Conservation (phyloP, 495 filamentous ascomycete species). For the Xanthoparmelia taractica region DNA sequence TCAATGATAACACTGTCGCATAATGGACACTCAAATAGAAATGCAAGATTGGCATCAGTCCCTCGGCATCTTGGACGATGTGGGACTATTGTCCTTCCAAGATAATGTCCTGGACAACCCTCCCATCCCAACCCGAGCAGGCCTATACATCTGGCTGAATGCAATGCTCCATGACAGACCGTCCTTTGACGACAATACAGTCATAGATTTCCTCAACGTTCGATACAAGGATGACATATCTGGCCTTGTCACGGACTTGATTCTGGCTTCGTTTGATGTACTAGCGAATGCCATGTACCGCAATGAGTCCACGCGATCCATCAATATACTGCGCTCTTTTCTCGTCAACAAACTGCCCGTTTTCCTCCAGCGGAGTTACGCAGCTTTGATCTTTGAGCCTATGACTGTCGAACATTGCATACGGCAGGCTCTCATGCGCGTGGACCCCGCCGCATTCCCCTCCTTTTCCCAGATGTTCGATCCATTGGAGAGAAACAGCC, state of each 20-base stretch:
- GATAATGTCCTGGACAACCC: conserved; percentile 54
- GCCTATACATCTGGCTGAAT: conserved; percentile 86
- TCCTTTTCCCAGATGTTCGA: conserved; percentile 76
- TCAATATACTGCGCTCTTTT: conserved; percentile 80
- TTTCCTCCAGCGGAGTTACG: conserved; percentile 58
- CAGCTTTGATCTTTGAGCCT: conserved; percentile 52
- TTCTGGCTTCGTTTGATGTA: conserved; percentile 82
- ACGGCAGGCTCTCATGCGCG: conserved; percentile 63
- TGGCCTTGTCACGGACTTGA: conserved; percentile 67
- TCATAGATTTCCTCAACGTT: conserved; percentile 72
- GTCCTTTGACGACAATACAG: conserved; percentile 67
- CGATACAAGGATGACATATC: conserved; percentile 77
- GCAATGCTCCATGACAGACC: conserved; percentile 65
- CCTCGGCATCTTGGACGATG: conserved; percentile 19
- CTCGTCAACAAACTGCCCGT: conserved; percentile 87
- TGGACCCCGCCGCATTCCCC: conserved; percentile 73
- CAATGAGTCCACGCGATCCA: conserved; percentile 60
- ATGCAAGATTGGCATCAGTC: conserved; percentile 23
- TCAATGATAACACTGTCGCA: neutral
- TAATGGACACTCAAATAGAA: conserved; percentile 17
- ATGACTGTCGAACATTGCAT: conserved; percentile 71
- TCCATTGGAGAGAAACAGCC: conserved; percentile 59
- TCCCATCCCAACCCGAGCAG: conserved; percentile 70
- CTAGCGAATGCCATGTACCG: conserved; percentile 79
- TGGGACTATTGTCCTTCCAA: conserved; percentile 22